A percentile compares a stretch with the other conserved stretches of the same genome.
These are phyloP conservation scores for Kockiozyma suomiensis DNA, from an alignment of 805 yeast genomes.

Conservation along the genomic window DNA sequence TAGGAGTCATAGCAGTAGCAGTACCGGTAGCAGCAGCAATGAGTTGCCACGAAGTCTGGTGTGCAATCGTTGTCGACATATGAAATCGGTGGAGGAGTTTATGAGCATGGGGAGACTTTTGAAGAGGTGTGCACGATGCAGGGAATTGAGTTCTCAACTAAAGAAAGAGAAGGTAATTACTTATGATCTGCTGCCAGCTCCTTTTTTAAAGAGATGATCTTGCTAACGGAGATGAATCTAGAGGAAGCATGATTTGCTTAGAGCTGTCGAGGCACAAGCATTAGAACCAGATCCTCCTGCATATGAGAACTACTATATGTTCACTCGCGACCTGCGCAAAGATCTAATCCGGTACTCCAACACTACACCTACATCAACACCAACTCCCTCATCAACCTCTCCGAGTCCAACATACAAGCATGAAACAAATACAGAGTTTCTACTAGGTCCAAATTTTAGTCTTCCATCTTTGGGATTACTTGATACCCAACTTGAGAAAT, in stretches of 20 bases:
- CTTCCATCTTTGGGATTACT: constrained; percentile 11
- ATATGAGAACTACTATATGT: constrained; percentile 15
- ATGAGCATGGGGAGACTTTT: not conserved
- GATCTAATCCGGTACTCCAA: constrained; percentile 8
- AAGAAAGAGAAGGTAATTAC: constrained; percentile 15
- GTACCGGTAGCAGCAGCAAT: not conserved
- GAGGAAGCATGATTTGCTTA: constrained; percentile 5
- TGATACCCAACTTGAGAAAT: not conserved
- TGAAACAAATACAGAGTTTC: constrained; percentile 8
- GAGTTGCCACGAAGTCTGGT: not conserved
- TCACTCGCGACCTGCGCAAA: constrained; percentile 16
- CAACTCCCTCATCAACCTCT: not conserved
- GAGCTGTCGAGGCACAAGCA: constrained; percentile 5
- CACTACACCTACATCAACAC: not conserved
- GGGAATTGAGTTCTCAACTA: constrained; percentile 13
- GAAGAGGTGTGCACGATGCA: constrained; percentile 13
- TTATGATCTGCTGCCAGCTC: too few species aligned
- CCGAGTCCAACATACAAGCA: constrained; percentile 6
- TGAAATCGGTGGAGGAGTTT: constrained; percentile 6
- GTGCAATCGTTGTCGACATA: constrained; percentile 21
- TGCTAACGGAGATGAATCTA: not conserved
- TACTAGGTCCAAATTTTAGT: not conserved
- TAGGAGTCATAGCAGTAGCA: not conserved
- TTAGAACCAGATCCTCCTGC: constrained; percentile 4
- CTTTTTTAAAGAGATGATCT: not conserved